These are phyloP conservation scores for Aspergillus bridgeri DNA, from an alignment of 495 filamentous ascomycete genomes.

Conservation along the genomic window DNA sequence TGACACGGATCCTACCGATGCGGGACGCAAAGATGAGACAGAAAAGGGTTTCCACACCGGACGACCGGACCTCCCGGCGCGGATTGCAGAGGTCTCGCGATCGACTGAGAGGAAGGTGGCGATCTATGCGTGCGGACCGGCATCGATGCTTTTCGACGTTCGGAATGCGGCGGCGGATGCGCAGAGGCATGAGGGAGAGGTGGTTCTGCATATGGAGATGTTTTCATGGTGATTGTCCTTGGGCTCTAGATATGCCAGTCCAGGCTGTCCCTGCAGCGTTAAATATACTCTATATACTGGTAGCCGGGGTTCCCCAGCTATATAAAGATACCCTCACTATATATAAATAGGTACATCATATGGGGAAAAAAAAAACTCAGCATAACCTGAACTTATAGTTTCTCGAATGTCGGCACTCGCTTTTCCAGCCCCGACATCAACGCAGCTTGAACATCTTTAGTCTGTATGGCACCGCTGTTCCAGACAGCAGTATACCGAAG, in stretches of 20 bases:
- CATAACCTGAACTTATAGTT: conserved; percentile 40
- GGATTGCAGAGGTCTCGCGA: conserved; percentile 25
- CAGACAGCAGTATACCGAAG: conserved; percentile 81
- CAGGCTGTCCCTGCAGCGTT: too few species aligned
- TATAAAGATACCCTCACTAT: too few species aligned
- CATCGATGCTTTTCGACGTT: conserved; percentile 47
- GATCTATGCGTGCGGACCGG: conserved; percentile 50
- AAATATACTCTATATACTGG: too few species aligned
- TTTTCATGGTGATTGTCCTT: conserved; percentile 38
- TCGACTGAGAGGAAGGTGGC: conserved; percentile 31
- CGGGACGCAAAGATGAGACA: conserved; percentile 14
- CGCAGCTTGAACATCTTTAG: conserved; percentile 69
- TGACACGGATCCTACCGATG: not conserved
- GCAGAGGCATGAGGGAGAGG: conserved; percentile 39
- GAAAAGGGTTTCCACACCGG: conserved; percentile 10
- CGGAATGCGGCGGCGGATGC: conserved; percentile 47
- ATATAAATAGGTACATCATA: too few species aligned
- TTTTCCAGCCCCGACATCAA: conserved; percentile 74
- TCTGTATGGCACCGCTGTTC: conserved; percentile 83
- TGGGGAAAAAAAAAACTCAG: too few species aligned
- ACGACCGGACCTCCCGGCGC: conserved; percentile 36
- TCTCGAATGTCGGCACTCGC: conserved; percentile 80
- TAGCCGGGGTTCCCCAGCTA: too few species aligned
- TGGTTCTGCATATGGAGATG: conserved; percentile 52
- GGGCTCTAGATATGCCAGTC: too few species aligned